These are phyloP conservation scores for Mortierella alpina DNA, from an alignment of 192 early-diverging fungal species.

Conservation along the genomic window DNA sequence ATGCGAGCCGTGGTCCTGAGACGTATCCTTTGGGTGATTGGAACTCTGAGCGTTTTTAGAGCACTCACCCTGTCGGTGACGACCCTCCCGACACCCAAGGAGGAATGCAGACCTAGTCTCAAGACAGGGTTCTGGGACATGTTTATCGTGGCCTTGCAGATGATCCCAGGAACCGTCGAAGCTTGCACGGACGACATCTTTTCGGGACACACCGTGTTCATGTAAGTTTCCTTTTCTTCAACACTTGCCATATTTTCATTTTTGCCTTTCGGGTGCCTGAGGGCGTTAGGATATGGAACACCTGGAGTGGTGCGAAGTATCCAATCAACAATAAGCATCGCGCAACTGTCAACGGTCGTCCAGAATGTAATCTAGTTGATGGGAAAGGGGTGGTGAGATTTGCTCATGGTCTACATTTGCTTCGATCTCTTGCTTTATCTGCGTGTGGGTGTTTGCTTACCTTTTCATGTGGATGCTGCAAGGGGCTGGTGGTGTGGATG, in stretches of 20 bases:
- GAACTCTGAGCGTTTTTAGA: constrained; percentile 33
- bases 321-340: too few relatives aligned
- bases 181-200: constrained; percentile 60
- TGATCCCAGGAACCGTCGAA: constrained; percentile 53
- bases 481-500: too few relatives aligned
- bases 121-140: constrained; percentile 51
- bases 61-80: constrained; percentile 49
- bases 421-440: too few relatives aligned
- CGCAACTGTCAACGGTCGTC: too few relatives aligned
- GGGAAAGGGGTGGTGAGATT: too few relatives aligned
- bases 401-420: too few relatives aligned
- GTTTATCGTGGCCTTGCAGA: constrained; percentile 39
- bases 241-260: background rate
- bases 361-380: too few relatives aligned
- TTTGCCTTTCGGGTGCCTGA: background rate
- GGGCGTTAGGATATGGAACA: background rate
- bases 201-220: constrained; percentile 60
- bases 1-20: constrained; percentile 43
- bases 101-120: constrained; percentile 33
- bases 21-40: constrained; percentile 53
- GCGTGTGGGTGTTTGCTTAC: too few relatives aligned
- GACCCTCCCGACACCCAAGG: constrained; percentile 55
- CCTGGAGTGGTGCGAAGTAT: too few relatives aligned
- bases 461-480: too few relatives aligned
- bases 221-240: constrained; percentile 39